These are phyloP conservation scores for Podospora sp. DNA, from an alignment of 495 filamentous ascomycete species.

Conservation along the genomic window DNA sequence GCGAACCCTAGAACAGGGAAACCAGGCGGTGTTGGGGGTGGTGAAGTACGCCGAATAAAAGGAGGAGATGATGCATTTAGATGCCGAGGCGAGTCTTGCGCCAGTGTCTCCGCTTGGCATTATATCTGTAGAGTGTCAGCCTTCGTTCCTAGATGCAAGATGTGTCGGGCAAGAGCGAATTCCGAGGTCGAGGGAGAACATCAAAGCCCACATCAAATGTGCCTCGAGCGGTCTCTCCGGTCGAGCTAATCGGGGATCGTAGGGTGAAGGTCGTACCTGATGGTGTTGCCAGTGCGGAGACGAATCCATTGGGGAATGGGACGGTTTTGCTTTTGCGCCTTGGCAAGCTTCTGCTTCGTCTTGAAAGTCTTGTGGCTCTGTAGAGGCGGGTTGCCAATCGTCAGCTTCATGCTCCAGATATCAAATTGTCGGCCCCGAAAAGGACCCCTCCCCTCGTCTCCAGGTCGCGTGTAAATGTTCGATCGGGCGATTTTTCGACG, in stretches of 20 bases:
- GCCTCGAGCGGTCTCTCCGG: not conserved
- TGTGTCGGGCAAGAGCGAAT: not conserved
- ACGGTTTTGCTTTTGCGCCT: constrained; percentile 99
- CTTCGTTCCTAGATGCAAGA: not conserved
- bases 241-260: not conserved
- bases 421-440: constrained; percentile 7
- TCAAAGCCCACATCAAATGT: not conserved
- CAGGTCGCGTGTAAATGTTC: not conserved
- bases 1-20: constrained; percentile 4
- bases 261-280: constrained; percentile 70
- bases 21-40: not conserved
- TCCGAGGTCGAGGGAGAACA: not conserved
- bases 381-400: constrained; percentile 24
- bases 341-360: constrained; percentile 99
- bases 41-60: constrained; percentile 23
- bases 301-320: constrained; percentile 99
- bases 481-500: not conserved
- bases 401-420: constrained; percentile 21
- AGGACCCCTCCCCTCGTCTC: not conserved
- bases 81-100: constrained; percentile 99
- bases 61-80: constrained; percentile 56
- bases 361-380: constrained; percentile 99
- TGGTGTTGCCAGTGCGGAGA: constrained; percentile 96
- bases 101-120: constrained; percentile 99
- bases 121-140: constrained; percentile 71